Evolutionary conservation across 495 filamentous ascomycete genomes (phyloP).

Genomic region (Talaromyces adpressus): DNA sequence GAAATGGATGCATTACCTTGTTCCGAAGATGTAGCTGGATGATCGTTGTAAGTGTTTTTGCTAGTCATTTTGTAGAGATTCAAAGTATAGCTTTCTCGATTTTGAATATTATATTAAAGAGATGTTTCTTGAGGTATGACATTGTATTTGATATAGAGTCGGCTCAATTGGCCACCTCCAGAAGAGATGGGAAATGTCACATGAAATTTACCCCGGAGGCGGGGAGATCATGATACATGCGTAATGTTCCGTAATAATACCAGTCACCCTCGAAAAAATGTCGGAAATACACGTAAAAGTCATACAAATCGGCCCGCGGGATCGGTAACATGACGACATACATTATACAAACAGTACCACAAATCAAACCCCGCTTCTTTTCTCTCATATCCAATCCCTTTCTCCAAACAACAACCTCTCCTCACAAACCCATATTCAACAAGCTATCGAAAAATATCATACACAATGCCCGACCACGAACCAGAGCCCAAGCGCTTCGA

Average conservation of each 20-base stretch:
- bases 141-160: not conserved
- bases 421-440: not conserved
- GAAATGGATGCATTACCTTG: not conserved
- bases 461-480: conserved; percentile 28
- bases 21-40: not conserved
- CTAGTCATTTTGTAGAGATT: not conserved
- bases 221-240: not conserved
- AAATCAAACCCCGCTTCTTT: conserved; percentile 17
- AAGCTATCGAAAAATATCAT: not conserved
- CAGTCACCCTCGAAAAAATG: not conserved
- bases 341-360: not conserved
- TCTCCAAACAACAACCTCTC: conserved; percentile 18
- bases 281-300: not conserved
- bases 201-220: not conserved
- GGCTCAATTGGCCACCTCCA: not conserved
- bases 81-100: not conserved
- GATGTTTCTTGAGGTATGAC: not conserved
- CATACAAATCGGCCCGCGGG: not conserved
- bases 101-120: not conserved
- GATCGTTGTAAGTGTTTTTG: not conserved
- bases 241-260: not conserved
- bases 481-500: conserved; percentile 57
- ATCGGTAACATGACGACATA: conserved; percentile 47
- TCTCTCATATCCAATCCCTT: conserved; percentile 10
- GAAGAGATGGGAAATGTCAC: not conserved